Percentiles rank a stretch among this genome's conserved stretches.
These are phyloP conservation scores for Cardamine resedifolia DNA, from an alignment of 345 rosid species.

Conservation along the genomic window DNA sequence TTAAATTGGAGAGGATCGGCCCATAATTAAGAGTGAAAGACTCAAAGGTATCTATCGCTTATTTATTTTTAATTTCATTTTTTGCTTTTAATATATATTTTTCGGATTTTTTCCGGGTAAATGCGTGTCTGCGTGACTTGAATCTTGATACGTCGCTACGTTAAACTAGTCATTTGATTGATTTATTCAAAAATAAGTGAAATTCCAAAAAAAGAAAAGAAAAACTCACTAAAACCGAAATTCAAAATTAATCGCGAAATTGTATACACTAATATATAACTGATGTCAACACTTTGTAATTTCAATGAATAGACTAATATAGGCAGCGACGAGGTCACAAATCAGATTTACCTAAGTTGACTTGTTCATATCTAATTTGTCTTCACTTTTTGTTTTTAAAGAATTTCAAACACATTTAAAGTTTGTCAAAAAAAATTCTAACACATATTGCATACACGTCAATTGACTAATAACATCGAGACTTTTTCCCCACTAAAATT, in stretches of 20 bases:
- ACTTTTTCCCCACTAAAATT: background rate
- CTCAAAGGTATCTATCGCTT: too few relatives aligned
- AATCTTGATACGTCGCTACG: too few relatives aligned
- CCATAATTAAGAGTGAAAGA: too few relatives aligned
- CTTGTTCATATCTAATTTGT: background rate
- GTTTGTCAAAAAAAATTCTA: background rate
- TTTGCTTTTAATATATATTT: too few relatives aligned
- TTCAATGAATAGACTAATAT: background rate
- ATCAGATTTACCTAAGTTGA: conserved; percentile 16
- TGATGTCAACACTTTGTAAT: conserved; percentile 1
- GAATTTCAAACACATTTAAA: background rate
- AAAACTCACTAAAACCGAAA: background rate
- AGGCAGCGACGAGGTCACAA: background rate
- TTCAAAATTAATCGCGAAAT: background rate
- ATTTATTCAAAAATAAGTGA: background rate
- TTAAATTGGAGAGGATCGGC: too few relatives aligned
- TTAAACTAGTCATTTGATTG: background rate
- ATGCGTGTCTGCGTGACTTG: too few relatives aligned
- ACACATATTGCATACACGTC: background rate
- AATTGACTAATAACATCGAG: background rate
- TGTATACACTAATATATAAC: background rate
- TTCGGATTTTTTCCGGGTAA: too few relatives aligned
- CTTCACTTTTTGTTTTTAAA: background rate
- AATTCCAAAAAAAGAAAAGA: background rate
- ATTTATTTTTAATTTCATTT: too few relatives aligned